Evolutionary conservation across 176 grass and related monocot genomes (phyloP), one percentile per base, ranked within the genome.

Genomic region (Melocanna baccifera): DNA sequence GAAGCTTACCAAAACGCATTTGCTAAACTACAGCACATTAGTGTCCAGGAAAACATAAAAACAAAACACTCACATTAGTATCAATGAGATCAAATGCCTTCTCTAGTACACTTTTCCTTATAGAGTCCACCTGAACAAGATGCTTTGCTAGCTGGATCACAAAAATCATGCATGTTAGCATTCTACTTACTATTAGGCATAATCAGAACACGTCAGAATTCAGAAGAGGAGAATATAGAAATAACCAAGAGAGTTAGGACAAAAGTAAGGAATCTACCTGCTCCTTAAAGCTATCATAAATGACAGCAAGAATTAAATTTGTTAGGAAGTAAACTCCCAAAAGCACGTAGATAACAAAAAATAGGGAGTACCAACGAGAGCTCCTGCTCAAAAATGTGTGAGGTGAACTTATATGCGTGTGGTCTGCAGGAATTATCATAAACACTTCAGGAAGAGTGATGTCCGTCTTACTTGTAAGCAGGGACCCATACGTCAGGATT

Each of bases 401-500:
- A 68, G 61, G 32, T 81, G 66, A 74, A 46, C n/a, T 71, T 56
- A 41, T 46, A 85, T 91, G 46, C 68, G 23, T 52, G 67, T 70
- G 26, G 46, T 66, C 47, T 80, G 57, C 73, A 80, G 61, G 25
- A 87, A 80, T 46, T 71, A 87, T 90, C 42, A 66, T 77, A 65
- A 89, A 85, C 40, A 46, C 32, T 81, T 81, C n/a, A 83, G 64
- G 16, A 87, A 83, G 77, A 79, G 36, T 67, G 73, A 82, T 58
- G 9, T 22, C 16, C n/a, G 50, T 62, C 92, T 93, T 90, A 98
- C 96, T 94, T 98, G 81, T 98, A 98, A 66, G 96, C 96, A 90
- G 93, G 93, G 78, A 98, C 87, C 96, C 96, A 98, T 65, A 98
- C 93, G 18, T 98, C 96, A 70, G 96, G 96, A 93, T 98, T 98